Base-by-base conservation (phyloP, 164 flowering plant genomes). In the Santalum album region DNA sequence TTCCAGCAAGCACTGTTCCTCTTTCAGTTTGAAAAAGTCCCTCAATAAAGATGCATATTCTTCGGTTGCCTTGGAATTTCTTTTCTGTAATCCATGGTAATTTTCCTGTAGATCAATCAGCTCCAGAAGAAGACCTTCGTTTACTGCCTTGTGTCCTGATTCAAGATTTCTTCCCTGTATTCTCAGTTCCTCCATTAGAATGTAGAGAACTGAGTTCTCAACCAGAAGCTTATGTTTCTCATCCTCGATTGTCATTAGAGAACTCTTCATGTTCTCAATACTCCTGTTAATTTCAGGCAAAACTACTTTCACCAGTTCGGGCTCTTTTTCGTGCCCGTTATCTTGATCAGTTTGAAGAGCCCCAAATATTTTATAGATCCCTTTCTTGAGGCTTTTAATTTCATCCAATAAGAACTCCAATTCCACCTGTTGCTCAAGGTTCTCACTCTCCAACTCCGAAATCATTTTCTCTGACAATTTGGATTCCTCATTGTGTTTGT, bases 391-490 rank as follows among this genome's bases (percentile, higher is more conserved):
- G 58, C 52, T 74, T 45, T 66, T 76, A 49, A 85, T 72, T 70
- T 85, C 78, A 64, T 77, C 82, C 10, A 74, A 50, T 59, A 87
- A 60, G 44, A 81, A 70, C 20, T 82, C 78, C n/a, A 73, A 61
- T 67, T 85, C 84, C 16, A 73, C 74, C 63, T 85, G 81, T 40
- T 83, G 83, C 63, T 74, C 79, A 25, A 82, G 75, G 54, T 74
- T 83, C 66, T 87, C 86, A 64, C 56, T 46, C 68, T 83, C 87
- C 58, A 94, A 60, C 69, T 87, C 83, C 5, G 80, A 25, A 35
- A 87, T 77, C 42, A 77, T 58, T 49, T 73, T 76, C 26, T 82
- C 74, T 0, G 92, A 75, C 19, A 69, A 60, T 63, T 71, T 74
- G 36, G 82, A 78, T 36, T 75, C 74, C 61, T 86, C 87, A 19